These are phyloP conservation scores for Zasmidium cellare DNA, from an alignment of 2,329 filamentous ascomycete genomes.

Conservation along the genomic window DNA sequence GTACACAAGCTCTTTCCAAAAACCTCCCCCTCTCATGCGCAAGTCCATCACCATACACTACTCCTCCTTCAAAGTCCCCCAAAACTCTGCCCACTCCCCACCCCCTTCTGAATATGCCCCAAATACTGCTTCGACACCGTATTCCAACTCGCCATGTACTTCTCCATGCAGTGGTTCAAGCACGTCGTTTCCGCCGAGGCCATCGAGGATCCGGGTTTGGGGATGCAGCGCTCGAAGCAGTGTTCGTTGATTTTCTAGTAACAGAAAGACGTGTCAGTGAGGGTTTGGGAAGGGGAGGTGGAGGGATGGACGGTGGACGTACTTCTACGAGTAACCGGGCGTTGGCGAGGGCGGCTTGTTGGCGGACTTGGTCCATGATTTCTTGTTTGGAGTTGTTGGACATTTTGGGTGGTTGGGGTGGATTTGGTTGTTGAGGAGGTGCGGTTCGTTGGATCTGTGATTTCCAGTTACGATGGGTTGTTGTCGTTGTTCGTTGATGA, in stretches of 20 bases:
- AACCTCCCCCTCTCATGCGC: neutral
- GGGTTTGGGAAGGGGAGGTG: neutral
- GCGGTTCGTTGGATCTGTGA: too few species aligned
- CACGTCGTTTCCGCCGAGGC: slow-evolving; percentile 52
- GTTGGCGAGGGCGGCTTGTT: slow-evolving; percentile 54
- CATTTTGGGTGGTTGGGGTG: neutral
- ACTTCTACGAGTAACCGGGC: slow-evolving; percentile 53
- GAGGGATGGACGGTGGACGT: slow-evolving; percentile 8
- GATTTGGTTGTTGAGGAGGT: neutral
- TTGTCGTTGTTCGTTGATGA: neutral
- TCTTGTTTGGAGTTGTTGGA: slow-evolving; percentile 43
- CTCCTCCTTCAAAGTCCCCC: slow-evolving; percentile 13
- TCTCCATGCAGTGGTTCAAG: slow-evolving; percentile 56
- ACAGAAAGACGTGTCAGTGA: too few species aligned
- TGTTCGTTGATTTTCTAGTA: slow-evolving; percentile 56
- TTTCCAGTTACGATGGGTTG: too few species aligned
- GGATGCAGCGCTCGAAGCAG: slow-evolving; percentile 58
- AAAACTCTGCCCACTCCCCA: slow-evolving; percentile 23
- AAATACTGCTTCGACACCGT: slow-evolving; percentile 53
- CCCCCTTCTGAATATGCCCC: slow-evolving; percentile 47
- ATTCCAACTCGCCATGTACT: slow-evolving; percentile 57
- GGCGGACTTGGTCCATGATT: slow-evolving; percentile 54
- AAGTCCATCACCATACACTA: neutral
- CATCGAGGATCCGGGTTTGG: slow-evolving; percentile 52
- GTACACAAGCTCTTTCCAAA: neutral